phyloP scores from a whole-genome alignment of 1,284 basidiomycete genomes.

The Cutaneotrichosporon daszewskae region DNA sequence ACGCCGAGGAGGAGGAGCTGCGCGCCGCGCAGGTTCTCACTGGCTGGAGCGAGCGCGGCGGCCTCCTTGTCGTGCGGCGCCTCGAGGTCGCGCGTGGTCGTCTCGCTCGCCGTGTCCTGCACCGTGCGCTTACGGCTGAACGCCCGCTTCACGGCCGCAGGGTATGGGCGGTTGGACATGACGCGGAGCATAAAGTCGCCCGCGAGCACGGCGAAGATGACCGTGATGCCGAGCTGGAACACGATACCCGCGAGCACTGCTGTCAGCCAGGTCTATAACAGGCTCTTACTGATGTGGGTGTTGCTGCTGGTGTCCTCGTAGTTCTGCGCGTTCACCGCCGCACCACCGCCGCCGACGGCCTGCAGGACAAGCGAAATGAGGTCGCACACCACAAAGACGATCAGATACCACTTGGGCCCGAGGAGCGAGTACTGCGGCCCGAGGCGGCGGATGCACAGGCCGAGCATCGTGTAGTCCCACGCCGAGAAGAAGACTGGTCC shows the following conservation, averaged over 20 bases:
- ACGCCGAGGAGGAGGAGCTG: constrained; percentile 29
- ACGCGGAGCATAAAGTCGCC: constrained; percentile 34
- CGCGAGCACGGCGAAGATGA: constrained; percentile 33
- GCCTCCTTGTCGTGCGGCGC: neutral
- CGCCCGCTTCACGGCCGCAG: neutral
- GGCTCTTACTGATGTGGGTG: constrained; percentile 23
- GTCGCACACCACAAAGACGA: constrained; percentile 44
- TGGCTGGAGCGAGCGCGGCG: too few species aligned
- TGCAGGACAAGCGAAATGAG: constrained; percentile 46
- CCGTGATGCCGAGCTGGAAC: constrained; percentile 41
- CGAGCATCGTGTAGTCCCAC: constrained; percentile 42
- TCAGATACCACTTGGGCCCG: constrained; percentile 36
- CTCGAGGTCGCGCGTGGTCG: neutral
- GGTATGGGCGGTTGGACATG: constrained; percentile 20
- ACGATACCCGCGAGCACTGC: constrained; percentile 45
- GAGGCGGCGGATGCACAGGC: constrained; percentile 36
- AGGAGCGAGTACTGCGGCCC: constrained; percentile 41
- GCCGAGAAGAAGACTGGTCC: constrained; percentile 45
- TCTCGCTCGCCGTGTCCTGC: neutral
- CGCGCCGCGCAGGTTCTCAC: constrained; percentile 1
- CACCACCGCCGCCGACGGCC: constrained; percentile 46
- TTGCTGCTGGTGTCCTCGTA: constrained; percentile 14
- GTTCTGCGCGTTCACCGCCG: constrained; percentile 23
- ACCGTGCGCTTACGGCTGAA: neutral
- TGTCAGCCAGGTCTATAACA: neutral